Base-by-base conservation (phyloP, 768 basidiomycete genomes). In the Lentinula sp. region DNA sequence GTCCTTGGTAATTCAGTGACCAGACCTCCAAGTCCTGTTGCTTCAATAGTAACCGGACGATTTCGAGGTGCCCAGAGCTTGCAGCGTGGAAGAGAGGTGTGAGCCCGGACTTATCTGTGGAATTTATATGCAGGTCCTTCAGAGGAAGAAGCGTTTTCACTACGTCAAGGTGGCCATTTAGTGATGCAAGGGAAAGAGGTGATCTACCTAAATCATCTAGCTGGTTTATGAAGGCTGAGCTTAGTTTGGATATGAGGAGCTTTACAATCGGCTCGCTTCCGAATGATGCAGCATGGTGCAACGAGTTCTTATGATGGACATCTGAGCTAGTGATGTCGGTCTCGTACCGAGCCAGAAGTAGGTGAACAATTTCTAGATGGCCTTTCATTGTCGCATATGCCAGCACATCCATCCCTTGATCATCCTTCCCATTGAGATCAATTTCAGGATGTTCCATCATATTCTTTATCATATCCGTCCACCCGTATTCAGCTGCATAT, bases 11-110 rank as follows among this genome's bases (percentile, higher is more conserved):
- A 48, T 48, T n/a, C 16, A 48, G 18, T 20, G 20, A 9, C 46
- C 46, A 48, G n/a, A 23, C 46, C 18, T 23, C 18, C 23, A 48
- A 20, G 46, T 48, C 20, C 77, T 28, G 46, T 48, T 48, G 18
- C 46, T 48, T 1, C 18, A 54, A 41, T 8, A 54, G 13, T 23
- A 54, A 41, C 3, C 20, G 33, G 7, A 54, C 52, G 20, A 54
- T 41, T 35, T 54, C 23, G 20, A 54, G 35, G 36, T 54, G 52
- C 15, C 39, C 39, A 36, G 33, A 41, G n/a, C 33, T 35, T 4
- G 52, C 23, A 12, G 52, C 52, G 35, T 35, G 20, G n/a, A 18
- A 16, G 6, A 54, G 39, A 6, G 52, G 52, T 9, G 52, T 33
- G 9, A 36, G 32, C 9, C 39, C 35, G 0, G 16, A 15, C 15